Percentiles rank a stretch among this genome's conserved stretches.
These are phyloP conservation scores for Gryganskiella cystojenkinii DNA, from an alignment of 192 early-diverging fungal species.

Conservation along the genomic window DNA sequence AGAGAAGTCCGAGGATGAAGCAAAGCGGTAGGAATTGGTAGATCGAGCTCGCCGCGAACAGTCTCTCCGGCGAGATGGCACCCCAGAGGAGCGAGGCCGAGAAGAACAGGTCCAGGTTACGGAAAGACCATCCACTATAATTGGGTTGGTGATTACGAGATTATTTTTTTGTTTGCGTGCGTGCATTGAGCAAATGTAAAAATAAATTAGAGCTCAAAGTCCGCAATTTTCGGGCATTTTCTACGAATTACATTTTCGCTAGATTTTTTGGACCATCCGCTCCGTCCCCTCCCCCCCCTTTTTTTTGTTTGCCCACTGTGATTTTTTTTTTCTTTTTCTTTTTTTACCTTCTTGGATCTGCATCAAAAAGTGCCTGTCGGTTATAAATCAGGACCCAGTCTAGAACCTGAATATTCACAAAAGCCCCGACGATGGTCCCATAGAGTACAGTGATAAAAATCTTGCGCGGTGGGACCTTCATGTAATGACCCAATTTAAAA, in stretches of 20 bases:
- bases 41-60: conserved; percentile 24
- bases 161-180: too few relatives aligned
- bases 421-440: conserved; percentile 25
- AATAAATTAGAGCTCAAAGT: neutral
- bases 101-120: conserved; percentile 44
- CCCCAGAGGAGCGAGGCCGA: conserved; percentile 44
- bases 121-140: conserved; percentile 41
- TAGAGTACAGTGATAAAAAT: conserved; percentile 42
- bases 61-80: conserved; percentile 28
- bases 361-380: conserved; percentile 29
- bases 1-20: conserved; percentile 27
- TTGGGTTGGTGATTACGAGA: too few relatives aligned
- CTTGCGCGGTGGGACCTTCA: conserved; percentile 41
- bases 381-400: conserved; percentile 39
- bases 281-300: neutral
- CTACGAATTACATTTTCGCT: too few relatives aligned
- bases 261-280: neutral
- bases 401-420: conserved; percentile 39
- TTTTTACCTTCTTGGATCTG: conserved; percentile 18
- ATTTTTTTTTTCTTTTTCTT: too few relatives aligned
- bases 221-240: too few relatives aligned
- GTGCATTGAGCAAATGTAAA: too few relatives aligned
- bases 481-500: conserved; percentile 70
- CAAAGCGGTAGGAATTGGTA: conserved; percentile 35
- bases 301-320: too few relatives aligned